Percentiles rank a stretch among this genome's conserved stretches.
Conservation (phyloP, 1,284 basidiomycete genomes). For the Fomitopsis palustris region DNA sequence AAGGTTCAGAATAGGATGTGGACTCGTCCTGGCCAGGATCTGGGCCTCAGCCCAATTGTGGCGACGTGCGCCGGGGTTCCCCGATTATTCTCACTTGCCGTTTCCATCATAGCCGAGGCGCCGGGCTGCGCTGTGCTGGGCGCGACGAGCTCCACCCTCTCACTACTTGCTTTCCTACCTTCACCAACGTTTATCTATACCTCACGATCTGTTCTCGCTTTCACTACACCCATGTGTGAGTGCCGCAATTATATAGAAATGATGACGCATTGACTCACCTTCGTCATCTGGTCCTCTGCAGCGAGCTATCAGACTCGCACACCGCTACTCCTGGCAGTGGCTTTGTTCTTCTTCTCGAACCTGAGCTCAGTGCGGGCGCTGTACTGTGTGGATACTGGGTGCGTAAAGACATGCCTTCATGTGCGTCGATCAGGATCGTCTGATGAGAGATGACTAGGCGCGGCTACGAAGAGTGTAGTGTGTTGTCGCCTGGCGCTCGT, state of each 20-base stretch:
- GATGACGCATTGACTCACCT: neutral
- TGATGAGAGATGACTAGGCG: constrained; percentile 3
- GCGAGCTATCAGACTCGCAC: neutral
- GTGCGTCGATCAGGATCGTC: neutral
- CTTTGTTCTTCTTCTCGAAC: neutral
- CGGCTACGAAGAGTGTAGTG: neutral
- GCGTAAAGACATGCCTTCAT: neutral
- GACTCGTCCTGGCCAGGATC: too few species aligned
- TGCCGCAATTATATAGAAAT: neutral
- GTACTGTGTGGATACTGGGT: neutral
- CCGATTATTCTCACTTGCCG: too few species aligned
- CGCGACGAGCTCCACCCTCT: neutral
- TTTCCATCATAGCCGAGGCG: neutral
- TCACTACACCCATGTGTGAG: neutral
- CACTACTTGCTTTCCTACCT: neutral
- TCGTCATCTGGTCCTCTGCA: neutral
- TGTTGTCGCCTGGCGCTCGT: neutral
- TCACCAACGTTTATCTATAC: neutral
- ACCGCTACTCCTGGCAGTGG: neutral
- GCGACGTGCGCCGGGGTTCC: too few species aligned
- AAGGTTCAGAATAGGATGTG: too few species aligned
- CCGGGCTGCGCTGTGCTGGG: neutral
- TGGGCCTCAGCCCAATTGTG: too few species aligned
- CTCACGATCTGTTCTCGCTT: neutral
- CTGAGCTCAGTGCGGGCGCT: neutral